Evolutionary conservation across 225 moss, liverwort and hornwort genomes (phyloP).

Genomic region (Polytrichum commune): DNA sequence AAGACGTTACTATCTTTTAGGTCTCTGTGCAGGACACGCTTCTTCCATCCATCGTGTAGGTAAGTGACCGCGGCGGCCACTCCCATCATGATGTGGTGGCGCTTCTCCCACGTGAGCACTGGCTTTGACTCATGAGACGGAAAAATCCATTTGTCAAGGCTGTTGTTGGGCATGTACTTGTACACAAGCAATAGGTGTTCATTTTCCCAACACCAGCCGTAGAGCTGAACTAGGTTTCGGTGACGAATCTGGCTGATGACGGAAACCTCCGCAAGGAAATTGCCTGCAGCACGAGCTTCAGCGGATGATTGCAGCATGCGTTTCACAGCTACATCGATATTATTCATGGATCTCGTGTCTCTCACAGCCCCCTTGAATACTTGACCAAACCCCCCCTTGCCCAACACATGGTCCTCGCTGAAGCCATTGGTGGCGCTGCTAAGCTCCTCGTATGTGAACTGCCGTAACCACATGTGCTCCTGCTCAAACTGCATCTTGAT

Average conservation of each 20-base stretch:
- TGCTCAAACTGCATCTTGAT: too few species aligned
- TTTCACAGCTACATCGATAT: conserved; percentile 8
- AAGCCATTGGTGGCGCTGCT: too few species aligned
- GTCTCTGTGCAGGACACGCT: conserved; percentile 21
- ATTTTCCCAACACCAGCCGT: conserved; percentile 11
- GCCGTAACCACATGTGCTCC: too few species aligned
- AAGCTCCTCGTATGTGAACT: too few species aligned
- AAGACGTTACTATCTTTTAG: conserved; percentile 19
- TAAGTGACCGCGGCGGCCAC: conserved; percentile 14
- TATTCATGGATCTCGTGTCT: neutral
- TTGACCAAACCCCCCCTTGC: conserved; percentile 16
- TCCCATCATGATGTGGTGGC: conserved; percentile 16
- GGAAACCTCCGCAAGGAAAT: conserved; percentile 15
- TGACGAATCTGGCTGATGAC: too few species aligned
- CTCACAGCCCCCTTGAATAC: conserved; percentile 9
- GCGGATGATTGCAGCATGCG: neutral
- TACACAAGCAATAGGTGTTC: conserved; percentile 12
- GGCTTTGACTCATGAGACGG: too few species aligned
- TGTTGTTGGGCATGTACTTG: too few species aligned
- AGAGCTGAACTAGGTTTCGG: conserved; percentile 16
- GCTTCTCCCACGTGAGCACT: too few species aligned
- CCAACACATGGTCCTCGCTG: conserved; percentile 9
- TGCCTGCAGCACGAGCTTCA: neutral
- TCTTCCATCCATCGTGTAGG: conserved; percentile 22
- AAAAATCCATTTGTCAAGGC: too few species aligned